Base-by-base conservation (phyloP, 129 eudicot genomes). In the Escallonia rubra region DNA sequence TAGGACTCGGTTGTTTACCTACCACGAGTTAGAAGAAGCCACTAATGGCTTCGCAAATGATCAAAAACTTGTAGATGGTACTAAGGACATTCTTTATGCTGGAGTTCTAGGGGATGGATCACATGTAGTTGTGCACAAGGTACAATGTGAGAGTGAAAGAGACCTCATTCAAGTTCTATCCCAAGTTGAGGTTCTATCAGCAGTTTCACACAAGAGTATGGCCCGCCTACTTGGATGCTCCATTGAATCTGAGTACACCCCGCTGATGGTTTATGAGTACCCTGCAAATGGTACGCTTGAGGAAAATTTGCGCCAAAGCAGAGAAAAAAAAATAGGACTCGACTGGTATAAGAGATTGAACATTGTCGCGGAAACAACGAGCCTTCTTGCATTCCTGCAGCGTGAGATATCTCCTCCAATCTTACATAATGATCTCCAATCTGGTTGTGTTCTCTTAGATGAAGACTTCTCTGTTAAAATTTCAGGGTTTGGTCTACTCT, bases 211-310 rank as follows among this genome's bases (percentile, higher is more conserved):
- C 73, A 38, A 74, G 12, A 76, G 74, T 70, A 76, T 91, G 82
- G 88, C 97, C n/a, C 88, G 76, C 8, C 63, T 91, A 68, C 68
- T 91, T 2, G 97, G 96, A 10, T 91, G 97, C 77, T 91, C 90
- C 51, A 78, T 91, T 4, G 91, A 91, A 70, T 79, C 87, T n/a
- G 87, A 81, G 6, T 78, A 80, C 66, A 63, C 81, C 49, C 90
- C 93, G 0, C 61, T 88, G 42, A 87, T 86, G 10, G 94, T 91
- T 0, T 91, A 85, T 12, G 96, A 86, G 64, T 70, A 83, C 61
- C 94, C 87, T 0, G 85, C 80, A 63, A 91, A 88, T 54, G 91
- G 96, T 5, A 88, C 85, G 59, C 85, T 91, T 7, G 82, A 73
- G 68, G 79, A 81, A 9, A 79, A 83, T 59, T 59, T 91, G 58